These are phyloP conservation scores for Amaranthus tricolor DNA, from an alignment of 179 eudicot genomes.

Conservation along the genomic window DNA sequence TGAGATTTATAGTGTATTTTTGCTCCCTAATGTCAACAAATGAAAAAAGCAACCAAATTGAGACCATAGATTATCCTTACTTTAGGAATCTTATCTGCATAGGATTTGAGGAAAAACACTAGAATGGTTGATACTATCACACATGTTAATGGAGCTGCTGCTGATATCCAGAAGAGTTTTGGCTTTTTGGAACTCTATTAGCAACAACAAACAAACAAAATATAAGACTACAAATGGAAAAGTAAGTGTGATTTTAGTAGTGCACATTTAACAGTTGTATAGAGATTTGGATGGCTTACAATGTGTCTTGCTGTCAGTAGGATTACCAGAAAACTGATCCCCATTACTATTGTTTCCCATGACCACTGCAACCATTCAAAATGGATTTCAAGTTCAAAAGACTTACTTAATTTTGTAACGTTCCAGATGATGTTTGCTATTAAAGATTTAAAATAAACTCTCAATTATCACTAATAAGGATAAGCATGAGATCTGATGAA, in stretches of 20 bases:
- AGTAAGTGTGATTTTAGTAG: background rate
- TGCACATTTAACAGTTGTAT: background rate
- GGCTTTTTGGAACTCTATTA: conserved; percentile 63
- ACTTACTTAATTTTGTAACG: background rate
- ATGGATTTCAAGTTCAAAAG: background rate
- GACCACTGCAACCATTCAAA: conserved; percentile 70
- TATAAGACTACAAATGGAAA: background rate
- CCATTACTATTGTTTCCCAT: conserved; percentile 91
- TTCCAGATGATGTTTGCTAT: no score
- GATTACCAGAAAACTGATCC: conserved; percentile 60
- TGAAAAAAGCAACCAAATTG: conserved; percentile 14
- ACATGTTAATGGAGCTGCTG: conserved; percentile 80
- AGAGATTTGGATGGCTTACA: conserved; percentile 34
- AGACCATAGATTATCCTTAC: conserved; percentile 42
- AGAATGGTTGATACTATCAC: conserved; percentile 65
- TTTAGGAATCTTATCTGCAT: conserved; percentile 49
- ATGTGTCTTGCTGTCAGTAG: conserved; percentile 68
- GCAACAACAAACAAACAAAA: conserved; percentile 1
- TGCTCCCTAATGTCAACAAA: conserved; percentile 6
- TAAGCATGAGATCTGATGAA: no score
- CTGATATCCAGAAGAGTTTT: conserved; percentile 83
- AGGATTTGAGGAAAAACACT: conserved; percentile 64
- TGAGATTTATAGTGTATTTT: no score
- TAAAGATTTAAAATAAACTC: no score
- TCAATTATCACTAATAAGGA: no score